phyloP scores from a whole-genome alignment of 2,329 filamentous ascomycete species.

The Aspergillus terreus region DNA sequence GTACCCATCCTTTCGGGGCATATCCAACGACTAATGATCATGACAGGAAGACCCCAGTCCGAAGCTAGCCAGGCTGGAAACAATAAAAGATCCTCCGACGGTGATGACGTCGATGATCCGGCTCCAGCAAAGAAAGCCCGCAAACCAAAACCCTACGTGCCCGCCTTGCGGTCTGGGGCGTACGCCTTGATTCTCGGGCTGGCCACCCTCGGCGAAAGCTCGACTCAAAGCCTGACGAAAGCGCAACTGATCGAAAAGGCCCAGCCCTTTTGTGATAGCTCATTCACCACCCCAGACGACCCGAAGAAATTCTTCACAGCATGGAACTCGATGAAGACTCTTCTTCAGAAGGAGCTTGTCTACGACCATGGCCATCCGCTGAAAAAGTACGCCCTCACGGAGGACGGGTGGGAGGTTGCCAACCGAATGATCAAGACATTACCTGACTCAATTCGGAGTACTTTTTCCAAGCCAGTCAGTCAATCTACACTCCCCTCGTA shows the following conservation, averaged over 20 bases:
- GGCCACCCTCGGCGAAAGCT: constrained; percentile 55
- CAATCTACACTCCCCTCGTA: background rate
- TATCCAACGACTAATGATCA: background rate
- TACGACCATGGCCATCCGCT: constrained; percentile 66
- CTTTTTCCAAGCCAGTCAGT: constrained; percentile 14
- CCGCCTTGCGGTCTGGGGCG: constrained; percentile 66
- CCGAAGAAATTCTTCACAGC: constrained; percentile 71
- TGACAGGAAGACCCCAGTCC: constrained; percentile 4
- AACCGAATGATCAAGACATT: constrained; percentile 57
- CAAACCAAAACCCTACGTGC: constrained; percentile 65
- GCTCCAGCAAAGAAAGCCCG: constrained; percentile 53
- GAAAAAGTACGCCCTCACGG: constrained; percentile 66
- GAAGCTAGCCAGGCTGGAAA: constrained; percentile 1
- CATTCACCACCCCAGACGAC: constrained; percentile 65
- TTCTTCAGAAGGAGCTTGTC: constrained; percentile 69
- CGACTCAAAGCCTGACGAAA: constrained; percentile 61
- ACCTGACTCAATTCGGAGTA: constrained; percentile 17
- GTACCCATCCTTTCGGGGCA: background rate
- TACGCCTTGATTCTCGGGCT: constrained; percentile 71
- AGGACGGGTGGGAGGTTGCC: constrained; percentile 74
- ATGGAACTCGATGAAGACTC: constrained; percentile 77
- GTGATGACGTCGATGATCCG: constrained; percentile 23
- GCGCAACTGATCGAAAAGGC: constrained; percentile 64
- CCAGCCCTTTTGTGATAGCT: constrained; percentile 69
- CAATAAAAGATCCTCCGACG: constrained; percentile 23